A percentile compares a stretch with the other conserved stretches of the same genome.
phyloP scores from a whole-genome alignment of 208 protist species.

The Trypanosoma platydactyli region DNA sequence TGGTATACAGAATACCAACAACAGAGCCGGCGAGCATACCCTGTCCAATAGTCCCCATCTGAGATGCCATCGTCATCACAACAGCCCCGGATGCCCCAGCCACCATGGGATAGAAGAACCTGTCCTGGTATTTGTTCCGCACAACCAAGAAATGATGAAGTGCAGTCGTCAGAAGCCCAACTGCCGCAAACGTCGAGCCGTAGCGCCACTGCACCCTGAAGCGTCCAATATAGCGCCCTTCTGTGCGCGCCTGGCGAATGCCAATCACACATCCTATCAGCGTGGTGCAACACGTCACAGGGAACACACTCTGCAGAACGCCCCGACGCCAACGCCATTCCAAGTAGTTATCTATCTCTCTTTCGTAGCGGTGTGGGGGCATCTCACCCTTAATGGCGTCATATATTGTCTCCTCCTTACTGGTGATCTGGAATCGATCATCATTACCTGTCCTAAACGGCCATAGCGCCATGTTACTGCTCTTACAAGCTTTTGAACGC shows the following conservation, averaged over 20 bases:
- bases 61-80: conserved; percentile 55
- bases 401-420: conserved; percentile 62
- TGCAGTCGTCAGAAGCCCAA: conserved; percentile 67
- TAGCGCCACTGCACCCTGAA: conserved; percentile 80
- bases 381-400: conserved; percentile 61
- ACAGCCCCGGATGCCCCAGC: conserved; percentile 47
- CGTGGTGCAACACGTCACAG: conserved; percentile 67
- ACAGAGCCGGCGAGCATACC: conserved; percentile 74
- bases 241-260: conserved; percentile 69
- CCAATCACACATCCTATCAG: conserved; percentile 61
- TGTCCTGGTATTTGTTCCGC: conserved; percentile 76
- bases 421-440: conserved; percentile 66
- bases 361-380: conserved; percentile 58
- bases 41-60: conserved; percentile 70
- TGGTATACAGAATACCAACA: conserved; percentile 68
- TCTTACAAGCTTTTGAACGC: not conserved
- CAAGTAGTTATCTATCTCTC: conserved; percentile 70
- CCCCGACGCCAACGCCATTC: conserved; percentile 85
- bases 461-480: conserved; percentile 60
- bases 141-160: conserved; percentile 83
- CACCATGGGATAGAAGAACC: conserved; percentile 73
- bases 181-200: conserved; percentile 71
- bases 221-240: conserved; percentile 80
- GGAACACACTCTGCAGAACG: conserved; percentile 76
- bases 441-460: conserved; percentile 89